Evolutionary conservation across 768 basidiomycete genomes (phyloP).

Genomic region (Suillus americanus): DNA sequence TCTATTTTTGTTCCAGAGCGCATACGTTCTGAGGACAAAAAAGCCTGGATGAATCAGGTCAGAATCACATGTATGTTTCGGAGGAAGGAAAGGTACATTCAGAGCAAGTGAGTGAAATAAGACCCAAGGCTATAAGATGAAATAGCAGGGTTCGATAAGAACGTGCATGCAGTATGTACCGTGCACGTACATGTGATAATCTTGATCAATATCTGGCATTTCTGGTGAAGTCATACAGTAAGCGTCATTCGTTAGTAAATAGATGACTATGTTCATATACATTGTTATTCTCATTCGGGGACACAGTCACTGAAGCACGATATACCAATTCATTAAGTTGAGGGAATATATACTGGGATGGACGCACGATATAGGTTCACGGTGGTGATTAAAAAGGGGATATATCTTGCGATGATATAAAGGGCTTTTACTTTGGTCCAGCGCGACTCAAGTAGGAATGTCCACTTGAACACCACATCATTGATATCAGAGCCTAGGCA

Average conservation of each 20-base stretch:
- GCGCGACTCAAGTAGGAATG: not conserved
- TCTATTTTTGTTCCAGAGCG: not conserved
- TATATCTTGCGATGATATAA: not conserved
- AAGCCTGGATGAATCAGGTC: not conserved
- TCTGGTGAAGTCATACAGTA: not conserved
- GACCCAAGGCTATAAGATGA: not conserved
- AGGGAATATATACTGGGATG: not conserved
- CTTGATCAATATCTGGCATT: not conserved
- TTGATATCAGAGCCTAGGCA: not conserved
- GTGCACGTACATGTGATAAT: not conserved
- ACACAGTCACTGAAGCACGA: not conserved
- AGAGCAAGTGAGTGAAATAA: not conserved
- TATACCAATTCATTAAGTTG: not conserved
- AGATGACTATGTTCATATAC: not conserved
- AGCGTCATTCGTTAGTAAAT: not conserved
- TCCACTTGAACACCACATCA: not conserved
- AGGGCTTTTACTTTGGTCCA: not conserved
- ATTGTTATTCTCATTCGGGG: no score
- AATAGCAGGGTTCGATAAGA: not conserved
- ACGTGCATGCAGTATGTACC: not conserved
- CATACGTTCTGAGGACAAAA: not conserved
- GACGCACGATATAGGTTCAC: not conserved
- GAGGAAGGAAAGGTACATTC: not conserved
- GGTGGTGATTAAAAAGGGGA: not conserved
- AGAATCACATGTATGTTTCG: not conserved